phyloP scores from a whole-genome alignment of 176 grass and related monocot species.

The Hyparrhenia diplandra region DNA sequence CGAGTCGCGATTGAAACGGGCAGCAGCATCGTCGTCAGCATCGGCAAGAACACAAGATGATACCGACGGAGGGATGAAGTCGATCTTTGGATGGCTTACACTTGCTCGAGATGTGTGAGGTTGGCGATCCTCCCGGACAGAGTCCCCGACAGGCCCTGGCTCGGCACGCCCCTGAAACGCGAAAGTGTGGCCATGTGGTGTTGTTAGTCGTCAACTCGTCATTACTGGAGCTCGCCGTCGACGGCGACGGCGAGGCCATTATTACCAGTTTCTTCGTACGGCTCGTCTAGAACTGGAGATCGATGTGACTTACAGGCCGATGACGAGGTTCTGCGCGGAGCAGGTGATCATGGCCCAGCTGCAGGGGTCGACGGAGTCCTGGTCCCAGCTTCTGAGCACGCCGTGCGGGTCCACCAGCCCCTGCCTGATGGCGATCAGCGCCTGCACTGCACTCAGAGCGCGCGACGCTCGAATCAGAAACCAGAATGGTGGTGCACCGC shows the following conservation, averaged over 20 bases:
- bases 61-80: not conserved
- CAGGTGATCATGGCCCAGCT: conserved; percentile 99
- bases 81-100: conserved; percentile 35
- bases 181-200: too few relatives aligned
- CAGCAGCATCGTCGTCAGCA: too few relatives aligned
- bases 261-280: not conserved
- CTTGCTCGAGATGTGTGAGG: conserved; percentile 94
- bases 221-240: not conserved
- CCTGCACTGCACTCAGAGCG: conserved; percentile 55
- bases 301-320: conserved; percentile 60
- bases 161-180: conserved; percentile 71
- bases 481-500: not conserved
- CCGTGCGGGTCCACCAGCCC: conserved; percentile 76
- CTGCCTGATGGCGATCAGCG: conserved; percentile 77
- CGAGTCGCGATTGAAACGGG: not conserved
- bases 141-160: conserved; percentile 79
- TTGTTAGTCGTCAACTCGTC: too few relatives aligned
- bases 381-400: conserved; percentile 89
- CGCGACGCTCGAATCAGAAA: not conserved
- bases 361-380: conserved; percentile 92
- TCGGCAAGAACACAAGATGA: not conserved
- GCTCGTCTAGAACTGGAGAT: not conserved
- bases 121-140: conserved; percentile 74
- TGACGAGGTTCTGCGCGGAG: conserved; percentile 84
- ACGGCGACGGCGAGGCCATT: not conserved